These are phyloP conservation scores for Solanum ahanhuiri DNA, from an alignment of 257 asterid genomes.

Conservation along the genomic window DNA sequence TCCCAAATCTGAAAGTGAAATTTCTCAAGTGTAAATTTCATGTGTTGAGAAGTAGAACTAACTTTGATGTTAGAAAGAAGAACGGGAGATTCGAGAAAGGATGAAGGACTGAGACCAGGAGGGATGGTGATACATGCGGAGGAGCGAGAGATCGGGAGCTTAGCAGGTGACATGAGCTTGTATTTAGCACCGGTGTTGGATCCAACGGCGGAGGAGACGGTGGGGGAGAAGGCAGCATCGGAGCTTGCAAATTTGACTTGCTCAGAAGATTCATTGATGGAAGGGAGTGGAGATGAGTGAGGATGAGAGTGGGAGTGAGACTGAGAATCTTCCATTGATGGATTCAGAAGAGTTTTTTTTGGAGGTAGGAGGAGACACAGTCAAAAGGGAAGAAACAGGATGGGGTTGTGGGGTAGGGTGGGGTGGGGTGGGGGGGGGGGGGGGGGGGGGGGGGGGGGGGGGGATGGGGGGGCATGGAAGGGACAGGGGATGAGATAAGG, in stretches of 20 bases:
- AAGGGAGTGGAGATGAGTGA: not conserved
- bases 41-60: constrained; percentile 1
- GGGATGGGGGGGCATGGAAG: not conserved
- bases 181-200: constrained; percentile 37
- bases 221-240: not conserved
- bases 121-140: constrained; percentile 77
- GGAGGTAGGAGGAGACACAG: constrained; percentile 3
- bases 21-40: constrained; percentile 1
- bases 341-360: not conserved
- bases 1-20: constrained; percentile 35
- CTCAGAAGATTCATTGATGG: not conserved
- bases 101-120: constrained; percentile 91
- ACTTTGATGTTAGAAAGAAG: constrained; percentile 93
- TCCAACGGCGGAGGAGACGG: not conserved
- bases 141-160: constrained; percentile 99
- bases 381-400: not conserved
- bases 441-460: not conserved
- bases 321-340: constrained; percentile 8
- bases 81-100: constrained; percentile 92
- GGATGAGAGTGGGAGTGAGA: not conserved
- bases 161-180: constrained; percentile 88
- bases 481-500: not conserved
- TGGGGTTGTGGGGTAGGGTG: not conserved
- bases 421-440: not conserved
- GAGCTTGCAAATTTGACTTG: not conserved